Evolutionary conservation across 495 filamentous ascomycete genomes (phyloP).

Genomic region (Physcia stellaris): DNA sequence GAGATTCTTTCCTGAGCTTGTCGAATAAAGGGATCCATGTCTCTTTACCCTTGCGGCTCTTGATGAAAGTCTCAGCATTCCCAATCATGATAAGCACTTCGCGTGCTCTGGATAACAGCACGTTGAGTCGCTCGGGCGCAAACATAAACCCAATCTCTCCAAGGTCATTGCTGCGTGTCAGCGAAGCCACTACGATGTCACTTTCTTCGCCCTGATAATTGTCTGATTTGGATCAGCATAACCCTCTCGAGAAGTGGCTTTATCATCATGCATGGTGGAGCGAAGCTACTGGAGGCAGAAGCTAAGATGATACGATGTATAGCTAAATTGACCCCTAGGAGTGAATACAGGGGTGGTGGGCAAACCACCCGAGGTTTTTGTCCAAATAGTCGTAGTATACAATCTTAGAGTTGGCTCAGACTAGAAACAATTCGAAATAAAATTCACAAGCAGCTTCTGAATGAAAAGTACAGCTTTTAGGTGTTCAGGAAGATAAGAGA

Average conservation of each 20-base stretch:
- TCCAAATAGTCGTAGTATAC: too few relatives aligned
- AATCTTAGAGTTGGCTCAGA: too few relatives aligned
- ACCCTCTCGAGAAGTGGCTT: background rate
- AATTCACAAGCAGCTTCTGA: background rate
- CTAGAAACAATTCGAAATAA: too few relatives aligned
- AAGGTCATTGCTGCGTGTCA: constrained; percentile 51
- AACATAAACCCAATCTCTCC: constrained; percentile 67
- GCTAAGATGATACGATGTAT: too few relatives aligned
- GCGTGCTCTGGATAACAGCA: constrained; percentile 57
- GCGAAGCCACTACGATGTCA: constrained; percentile 53
- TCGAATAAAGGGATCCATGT: constrained; percentile 48
- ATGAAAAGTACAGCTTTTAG: background rate
- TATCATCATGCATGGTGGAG: too few relatives aligned
- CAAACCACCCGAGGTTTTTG: too few relatives aligned
- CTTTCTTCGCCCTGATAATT: constrained; percentile 77
- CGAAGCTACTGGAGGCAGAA: too few relatives aligned
- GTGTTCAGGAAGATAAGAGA: background rate
- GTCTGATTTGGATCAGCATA: constrained; percentile 38
- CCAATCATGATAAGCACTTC: constrained; percentile 59
- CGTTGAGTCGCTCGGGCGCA: constrained; percentile 54
- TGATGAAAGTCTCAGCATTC: constrained; percentile 52
- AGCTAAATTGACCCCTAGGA: too few relatives aligned
- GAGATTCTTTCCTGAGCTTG: constrained; percentile 33
- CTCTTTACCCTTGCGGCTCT: constrained; percentile 42
- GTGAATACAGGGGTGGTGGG: too few relatives aligned